These are phyloP conservation scores for Melanogaster broomeanus DNA, from an alignment of 768 basidiomycete species.

Conservation along the genomic window DNA sequence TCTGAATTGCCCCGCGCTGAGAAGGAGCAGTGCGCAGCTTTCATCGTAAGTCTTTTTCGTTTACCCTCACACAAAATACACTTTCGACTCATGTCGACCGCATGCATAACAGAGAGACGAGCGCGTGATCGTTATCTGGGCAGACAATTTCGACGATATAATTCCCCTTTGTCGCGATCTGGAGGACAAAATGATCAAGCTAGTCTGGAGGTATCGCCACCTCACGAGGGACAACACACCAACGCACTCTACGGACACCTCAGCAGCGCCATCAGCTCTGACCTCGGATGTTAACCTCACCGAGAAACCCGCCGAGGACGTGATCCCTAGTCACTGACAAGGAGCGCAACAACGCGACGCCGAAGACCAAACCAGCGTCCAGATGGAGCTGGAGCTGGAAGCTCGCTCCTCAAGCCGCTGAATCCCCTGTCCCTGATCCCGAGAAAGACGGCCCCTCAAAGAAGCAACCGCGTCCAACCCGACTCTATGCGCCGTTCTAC, in stretches of 20 bases:
- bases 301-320: slow-evolving; percentile 36
- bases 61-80: not conserved
- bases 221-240: slow-evolving; percentile 19
- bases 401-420: slow-evolving; percentile 29
- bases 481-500: slow-evolving; percentile 74
- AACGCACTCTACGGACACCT: slow-evolving; percentile 31
- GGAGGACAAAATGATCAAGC: slow-evolving; percentile 76
- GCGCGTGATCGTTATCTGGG: slow-evolving; percentile 79
- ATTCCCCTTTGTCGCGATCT: slow-evolving; percentile 71
- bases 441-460: slow-evolving; percentile 52
- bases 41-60: slow-evolving; percentile 57
- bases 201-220: slow-evolving; percentile 66
- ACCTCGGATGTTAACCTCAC: slow-evolving; percentile 55
- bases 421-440: slow-evolving; percentile 21
- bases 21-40: slow-evolving; percentile 90
- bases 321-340: slow-evolving; percentile 22
- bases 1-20: slow-evolving; percentile 71
- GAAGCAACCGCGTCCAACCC: slow-evolving; percentile 43
- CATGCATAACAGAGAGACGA: slow-evolving; percentile 64
- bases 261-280: slow-evolving; percentile 45
- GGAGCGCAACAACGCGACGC: not conserved
- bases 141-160: slow-evolving; percentile 78
- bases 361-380: slow-evolving; percentile 3
- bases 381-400: slow-evolving; percentile 48
- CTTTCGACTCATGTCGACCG: not conserved